These are phyloP conservation scores for Kazachstania africana DNA, from an alignment of 805 yeast genomes.

Conservation along the genomic window DNA sequence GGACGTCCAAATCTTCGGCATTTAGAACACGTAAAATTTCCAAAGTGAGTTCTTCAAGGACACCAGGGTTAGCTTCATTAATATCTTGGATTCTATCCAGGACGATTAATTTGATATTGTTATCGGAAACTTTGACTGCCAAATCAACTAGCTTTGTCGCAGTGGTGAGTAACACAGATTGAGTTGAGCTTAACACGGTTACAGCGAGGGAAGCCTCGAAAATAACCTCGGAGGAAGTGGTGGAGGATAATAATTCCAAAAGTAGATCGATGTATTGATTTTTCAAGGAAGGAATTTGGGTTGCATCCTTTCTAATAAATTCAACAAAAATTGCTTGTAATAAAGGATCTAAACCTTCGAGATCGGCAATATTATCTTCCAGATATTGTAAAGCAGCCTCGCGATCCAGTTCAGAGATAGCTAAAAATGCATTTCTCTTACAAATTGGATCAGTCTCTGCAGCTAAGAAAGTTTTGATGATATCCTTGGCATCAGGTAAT, in stretches of 20 bases:
- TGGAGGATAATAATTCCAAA: slow-evolving; percentile 57
- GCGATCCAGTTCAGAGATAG: slow-evolving; percentile 71
- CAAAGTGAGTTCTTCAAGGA: slow-evolving; percentile 69
- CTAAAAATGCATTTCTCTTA: slow-evolving; percentile 88
- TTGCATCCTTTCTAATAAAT: slow-evolving; percentile 76
- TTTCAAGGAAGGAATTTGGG: slow-evolving; percentile 49
- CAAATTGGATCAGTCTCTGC: slow-evolving; percentile 89
- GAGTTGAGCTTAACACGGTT: slow-evolving; percentile 47
- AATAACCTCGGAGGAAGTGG: slow-evolving; percentile 50
- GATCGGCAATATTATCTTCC: slow-evolving; percentile 50
- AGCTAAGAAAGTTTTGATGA: slow-evolving; percentile 57
- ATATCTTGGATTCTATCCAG: slow-evolving; percentile 75
- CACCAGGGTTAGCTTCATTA: slow-evolving; percentile 64
- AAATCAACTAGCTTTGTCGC: slow-evolving; percentile 80
- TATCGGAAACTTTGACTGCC: slow-evolving; percentile 88
- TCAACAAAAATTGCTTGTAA: slow-evolving; percentile 85
- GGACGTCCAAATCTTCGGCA: slow-evolving; percentile 86
- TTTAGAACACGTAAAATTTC: slow-evolving; percentile 78
- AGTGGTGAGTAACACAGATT: slow-evolving; percentile 60
- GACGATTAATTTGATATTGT: slow-evolving; percentile 86
- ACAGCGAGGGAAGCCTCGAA: slow-evolving; percentile 88
- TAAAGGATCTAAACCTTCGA: slow-evolving; percentile 65
- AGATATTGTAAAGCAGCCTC: slow-evolving; percentile 75
- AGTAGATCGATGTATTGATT: slow-evolving; percentile 62
- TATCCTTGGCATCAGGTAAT: slow-evolving; percentile 90